Conservation (phyloP, 352 stramenopile genomes). For the Phytophthora pini region DNA sequence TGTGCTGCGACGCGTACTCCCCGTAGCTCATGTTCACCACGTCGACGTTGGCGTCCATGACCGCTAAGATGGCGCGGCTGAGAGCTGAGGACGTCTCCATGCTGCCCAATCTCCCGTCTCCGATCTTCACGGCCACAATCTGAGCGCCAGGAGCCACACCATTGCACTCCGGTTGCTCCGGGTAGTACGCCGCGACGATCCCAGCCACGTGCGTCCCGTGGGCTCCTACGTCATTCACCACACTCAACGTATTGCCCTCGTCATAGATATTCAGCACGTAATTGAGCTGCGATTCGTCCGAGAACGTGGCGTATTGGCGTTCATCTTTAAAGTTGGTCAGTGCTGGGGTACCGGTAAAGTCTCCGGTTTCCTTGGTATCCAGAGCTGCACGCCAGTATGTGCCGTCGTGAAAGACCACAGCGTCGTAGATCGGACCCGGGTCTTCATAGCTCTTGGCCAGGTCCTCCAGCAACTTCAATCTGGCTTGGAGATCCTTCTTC, state of each 20-base stretch:
- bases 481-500: constrained; percentile 88
- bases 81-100: constrained; percentile 95
- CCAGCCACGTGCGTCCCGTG: constrained; percentile 97
- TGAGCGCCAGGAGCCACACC: constrained; percentile 94
- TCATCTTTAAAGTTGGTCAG: constrained; percentile 85
- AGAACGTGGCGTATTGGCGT: constrained; percentile 88
- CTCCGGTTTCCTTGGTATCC: constrained; percentile 83
- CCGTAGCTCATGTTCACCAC: constrained; percentile 98
- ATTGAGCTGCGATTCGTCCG: constrained; percentile 93
- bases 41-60: constrained; percentile 90
- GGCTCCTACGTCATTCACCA: constrained; percentile 93
- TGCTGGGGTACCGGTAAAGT: constrained; percentile 73
- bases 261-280: constrained; percentile 97
- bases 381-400: constrained; percentile 83
- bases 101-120: constrained; percentile 91
- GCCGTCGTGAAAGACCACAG: constrained; percentile 91
- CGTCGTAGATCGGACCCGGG: constrained; percentile 93
- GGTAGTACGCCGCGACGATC: constrained; percentile 94
- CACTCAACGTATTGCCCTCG: constrained; percentile 91
- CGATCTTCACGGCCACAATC: constrained; percentile 96
- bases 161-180: constrained; percentile 87
- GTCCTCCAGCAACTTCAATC: constrained; percentile 73
- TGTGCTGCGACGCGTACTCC: constrained; percentile 90
- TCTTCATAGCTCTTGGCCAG: constrained; percentile 87
- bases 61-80: constrained; percentile 91